Conservation (phyloP, 176 grass and related monocot species). For the Zoysia pacifica region DNA sequence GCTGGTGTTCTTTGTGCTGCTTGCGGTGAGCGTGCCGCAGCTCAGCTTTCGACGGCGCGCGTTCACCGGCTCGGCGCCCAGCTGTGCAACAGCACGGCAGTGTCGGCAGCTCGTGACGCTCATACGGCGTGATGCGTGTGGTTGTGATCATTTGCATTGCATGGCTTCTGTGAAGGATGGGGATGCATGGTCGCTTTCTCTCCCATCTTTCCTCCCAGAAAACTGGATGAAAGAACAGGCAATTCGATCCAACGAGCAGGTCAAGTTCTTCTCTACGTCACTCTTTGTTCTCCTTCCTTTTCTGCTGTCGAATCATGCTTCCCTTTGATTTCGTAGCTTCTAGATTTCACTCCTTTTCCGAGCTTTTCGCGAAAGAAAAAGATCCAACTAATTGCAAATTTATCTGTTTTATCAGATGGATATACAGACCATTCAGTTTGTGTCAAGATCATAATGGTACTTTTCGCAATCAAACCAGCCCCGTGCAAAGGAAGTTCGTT, state of each 20-base stretch:
- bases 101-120: not conserved
- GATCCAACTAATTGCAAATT: not conserved
- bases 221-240: not conserved
- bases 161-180: not conserved
- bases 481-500: not conserved
- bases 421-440: not conserved
- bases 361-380: not conserved
- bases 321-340: not conserved
- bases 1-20: not conserved
- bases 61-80: not conserved
- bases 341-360: not conserved
- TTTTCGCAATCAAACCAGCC: not conserved
- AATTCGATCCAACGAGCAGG: not conserved
- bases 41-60: not conserved
- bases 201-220: not conserved
- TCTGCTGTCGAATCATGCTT: not conserved
- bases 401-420: not conserved
- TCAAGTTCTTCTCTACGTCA: not conserved
- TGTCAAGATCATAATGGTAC: not conserved
- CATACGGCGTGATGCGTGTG: not conserved
- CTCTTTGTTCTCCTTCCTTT: not conserved
- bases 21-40: not conserved
- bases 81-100: not conserved
- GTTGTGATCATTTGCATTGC: not conserved
- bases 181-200: not conserved